Conservation (phyloP, 2,329 filamentous ascomycete species). For the Trichoderma atroviride region DNA sequence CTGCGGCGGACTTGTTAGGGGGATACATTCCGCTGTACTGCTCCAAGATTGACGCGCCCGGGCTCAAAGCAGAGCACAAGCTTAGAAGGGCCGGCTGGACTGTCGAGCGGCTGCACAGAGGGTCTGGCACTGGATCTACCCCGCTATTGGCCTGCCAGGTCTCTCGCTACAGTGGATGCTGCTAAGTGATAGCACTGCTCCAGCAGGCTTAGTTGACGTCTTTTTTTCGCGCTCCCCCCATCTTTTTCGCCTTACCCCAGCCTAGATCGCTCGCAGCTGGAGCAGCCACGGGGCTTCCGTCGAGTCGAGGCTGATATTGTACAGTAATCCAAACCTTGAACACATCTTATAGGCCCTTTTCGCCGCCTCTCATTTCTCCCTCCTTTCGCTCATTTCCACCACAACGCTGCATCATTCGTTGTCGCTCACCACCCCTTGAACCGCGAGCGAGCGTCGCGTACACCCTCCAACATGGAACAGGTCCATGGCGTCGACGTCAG, state of each 20-base stretch:
- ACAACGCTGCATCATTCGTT: not conserved
- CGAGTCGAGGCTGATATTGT: conserved; percentile 16
- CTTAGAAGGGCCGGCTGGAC: not conserved
- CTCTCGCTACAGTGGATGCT: conserved; percentile 13
- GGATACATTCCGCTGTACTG: not conserved
- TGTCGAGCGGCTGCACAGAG: not conserved
- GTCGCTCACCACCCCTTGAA: not conserved
- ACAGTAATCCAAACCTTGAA: conserved; percentile 11
- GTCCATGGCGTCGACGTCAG: conserved; percentile 83
- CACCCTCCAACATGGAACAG: conserved; percentile 67
- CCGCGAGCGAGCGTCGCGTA: conserved; percentile 23
- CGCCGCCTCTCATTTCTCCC: conserved; percentile 2
- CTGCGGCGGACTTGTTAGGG: not conserved
- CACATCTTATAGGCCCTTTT: conserved; percentile 5
- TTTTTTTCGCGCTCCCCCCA: conserved; percentile 5
- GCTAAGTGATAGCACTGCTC: not conserved
- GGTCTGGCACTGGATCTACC: conserved; percentile 10
- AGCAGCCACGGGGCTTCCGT: conserved; percentile 15
- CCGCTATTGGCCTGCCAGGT: conserved; percentile 23
- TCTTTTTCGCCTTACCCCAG: conserved; percentile 25
- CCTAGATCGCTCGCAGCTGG: conserved; percentile 25
- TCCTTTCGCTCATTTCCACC: not conserved
- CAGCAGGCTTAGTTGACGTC: conserved; percentile 15
- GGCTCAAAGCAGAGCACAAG: not conserved
- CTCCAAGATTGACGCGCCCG: not conserved